Conservation (phyloP, 1,284 basidiomycete genomes). For the Ustilago trichophora region DNA sequence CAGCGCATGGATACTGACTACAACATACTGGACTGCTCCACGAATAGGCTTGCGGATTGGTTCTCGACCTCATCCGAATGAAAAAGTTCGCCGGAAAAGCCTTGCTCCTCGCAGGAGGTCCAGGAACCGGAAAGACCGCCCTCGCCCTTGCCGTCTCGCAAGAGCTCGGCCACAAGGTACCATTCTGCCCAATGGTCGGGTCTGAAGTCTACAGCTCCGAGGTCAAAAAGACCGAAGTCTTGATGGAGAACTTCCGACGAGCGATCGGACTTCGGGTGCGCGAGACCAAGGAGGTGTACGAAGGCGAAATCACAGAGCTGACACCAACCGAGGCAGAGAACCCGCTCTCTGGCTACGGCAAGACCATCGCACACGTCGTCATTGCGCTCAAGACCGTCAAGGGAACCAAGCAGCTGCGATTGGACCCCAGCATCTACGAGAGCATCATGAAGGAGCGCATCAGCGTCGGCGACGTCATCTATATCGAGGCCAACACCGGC, state of each 20-base stretch:
- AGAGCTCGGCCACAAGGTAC: slow-evolving; percentile 91
- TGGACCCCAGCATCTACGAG: slow-evolving; percentile 96
- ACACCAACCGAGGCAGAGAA: slow-evolving; percentile 78
- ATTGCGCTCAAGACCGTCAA: slow-evolving; percentile 96
- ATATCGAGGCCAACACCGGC: slow-evolving; percentile 92
- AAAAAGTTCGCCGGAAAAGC: slow-evolving; percentile 92
- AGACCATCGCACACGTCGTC: slow-evolving; percentile 96
- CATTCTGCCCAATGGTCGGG: slow-evolving; percentile 98
- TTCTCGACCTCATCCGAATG: slow-evolving; percentile 88
- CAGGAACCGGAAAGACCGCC: slow-evolving; percentile 94
- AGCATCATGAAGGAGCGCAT: slow-evolving; percentile 97
- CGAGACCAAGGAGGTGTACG: slow-evolving; percentile 98
- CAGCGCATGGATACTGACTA: too few species aligned
- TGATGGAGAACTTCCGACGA: slow-evolving; percentile 93
- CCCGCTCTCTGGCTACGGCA: slow-evolving; percentile 82
- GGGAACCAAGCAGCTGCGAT: slow-evolving; percentile 94
- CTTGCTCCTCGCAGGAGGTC: slow-evolving; percentile 84
- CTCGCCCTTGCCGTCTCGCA: slow-evolving; percentile 92
- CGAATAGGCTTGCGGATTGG: slow-evolving; percentile 82
- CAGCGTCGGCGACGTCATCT: slow-evolving; percentile 94
- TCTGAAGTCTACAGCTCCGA: slow-evolving; percentile 96
- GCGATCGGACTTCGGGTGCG: slow-evolving; percentile 78
- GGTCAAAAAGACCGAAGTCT: slow-evolving; percentile 98
- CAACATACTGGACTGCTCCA: background rate
- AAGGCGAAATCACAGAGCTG: slow-evolving; percentile 96